phyloP scores from a whole-genome alignment of 1,284 basidiomycete species.

The Pulveroboletus sp. region DNA sequence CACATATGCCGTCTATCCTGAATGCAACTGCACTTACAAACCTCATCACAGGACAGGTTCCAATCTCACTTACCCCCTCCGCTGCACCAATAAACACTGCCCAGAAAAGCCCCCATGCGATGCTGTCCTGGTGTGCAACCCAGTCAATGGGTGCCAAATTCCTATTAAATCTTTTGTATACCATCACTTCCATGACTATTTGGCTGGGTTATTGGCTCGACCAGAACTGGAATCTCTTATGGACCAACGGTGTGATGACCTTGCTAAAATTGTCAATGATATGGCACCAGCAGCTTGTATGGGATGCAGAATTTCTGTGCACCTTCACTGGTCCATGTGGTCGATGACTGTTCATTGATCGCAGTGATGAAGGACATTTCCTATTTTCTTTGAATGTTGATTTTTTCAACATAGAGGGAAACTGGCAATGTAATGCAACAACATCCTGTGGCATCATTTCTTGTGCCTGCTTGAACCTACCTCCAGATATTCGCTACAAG shows the following conservation, averaged over 20 bases:
- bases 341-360: not conserved
- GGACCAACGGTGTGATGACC: not conserved
- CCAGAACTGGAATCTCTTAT: not conserved
- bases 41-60: not conserved
- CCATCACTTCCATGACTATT: too few species aligned
- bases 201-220: too few species aligned
- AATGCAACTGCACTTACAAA: slow-evolving; percentile 21
- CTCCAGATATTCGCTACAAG: slow-evolving; percentile 20
- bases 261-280: not conserved
- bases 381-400: not conserved
- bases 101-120: too few species aligned
- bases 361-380: not conserved
- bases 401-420: not conserved
- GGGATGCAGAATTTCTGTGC: not conserved
- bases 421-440: not conserved
- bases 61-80: too few species aligned
- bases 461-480: not conserved
- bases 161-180: too few species aligned
- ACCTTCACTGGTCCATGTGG: not conserved
- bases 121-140: too few species aligned
- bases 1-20: slow-evolving; percentile 21
- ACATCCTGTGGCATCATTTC: not conserved
- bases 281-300: not conserved
- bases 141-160: too few species aligned
- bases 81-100: too few species aligned